A percentile compares a stretch with the other conserved stretches of the same genome.
phyloP scores from a whole-genome alignment of 2,329 filamentous ascomycete species.

The Nemania bipapillata region DNA sequence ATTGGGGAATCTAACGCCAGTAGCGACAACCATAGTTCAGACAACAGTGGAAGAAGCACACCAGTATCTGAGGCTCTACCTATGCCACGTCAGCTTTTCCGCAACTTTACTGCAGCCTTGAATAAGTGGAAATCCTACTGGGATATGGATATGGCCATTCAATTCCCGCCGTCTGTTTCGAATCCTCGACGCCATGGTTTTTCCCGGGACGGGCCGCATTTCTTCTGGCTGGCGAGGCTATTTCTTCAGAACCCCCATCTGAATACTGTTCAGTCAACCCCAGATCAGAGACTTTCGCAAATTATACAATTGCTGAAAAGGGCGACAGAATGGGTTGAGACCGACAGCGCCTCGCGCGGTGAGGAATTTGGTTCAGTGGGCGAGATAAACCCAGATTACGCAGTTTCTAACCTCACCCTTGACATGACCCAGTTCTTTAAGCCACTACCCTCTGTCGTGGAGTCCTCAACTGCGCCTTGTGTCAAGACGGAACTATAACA shows the following conservation, averaged over 20 bases:
- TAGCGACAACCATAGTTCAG: slow-evolving; percentile 58
- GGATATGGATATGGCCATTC: slow-evolving; percentile 74
- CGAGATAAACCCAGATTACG: slow-evolving; percentile 75
- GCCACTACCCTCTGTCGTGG: slow-evolving; percentile 63
- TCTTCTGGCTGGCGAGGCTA: slow-evolving; percentile 76
- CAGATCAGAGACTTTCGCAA: slow-evolving; percentile 70
- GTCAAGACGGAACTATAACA: slow-evolving; percentile 56
- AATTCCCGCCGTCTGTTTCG: slow-evolving; percentile 70
- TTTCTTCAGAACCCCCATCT: slow-evolving; percentile 69
- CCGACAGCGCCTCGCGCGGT: slow-evolving; percentile 72
- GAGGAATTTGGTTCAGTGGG: slow-evolving; percentile 75
- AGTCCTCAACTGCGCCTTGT: slow-evolving; percentile 56
- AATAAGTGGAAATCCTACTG: slow-evolving; percentile 78
- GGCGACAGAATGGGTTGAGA: slow-evolving; percentile 68
- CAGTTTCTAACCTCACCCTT: slow-evolving; percentile 70
- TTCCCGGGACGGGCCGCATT: slow-evolving; percentile 76
- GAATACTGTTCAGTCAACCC: slow-evolving; percentile 64
- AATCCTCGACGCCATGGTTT: slow-evolving; percentile 72
- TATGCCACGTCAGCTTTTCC: slow-evolving; percentile 60
- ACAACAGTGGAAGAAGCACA: slow-evolving; percentile 59
- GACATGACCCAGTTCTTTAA: slow-evolving; percentile 78
- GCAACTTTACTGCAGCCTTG: slow-evolving; percentile 66
- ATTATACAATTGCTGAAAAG: slow-evolving; percentile 70
- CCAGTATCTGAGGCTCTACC: slow-evolving; percentile 56
- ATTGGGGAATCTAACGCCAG: slow-evolving; percentile 55